Evolutionary conservation across 345 rosid species (phyloP).

Genomic region (Eucalyptus cloeziana): DNA sequence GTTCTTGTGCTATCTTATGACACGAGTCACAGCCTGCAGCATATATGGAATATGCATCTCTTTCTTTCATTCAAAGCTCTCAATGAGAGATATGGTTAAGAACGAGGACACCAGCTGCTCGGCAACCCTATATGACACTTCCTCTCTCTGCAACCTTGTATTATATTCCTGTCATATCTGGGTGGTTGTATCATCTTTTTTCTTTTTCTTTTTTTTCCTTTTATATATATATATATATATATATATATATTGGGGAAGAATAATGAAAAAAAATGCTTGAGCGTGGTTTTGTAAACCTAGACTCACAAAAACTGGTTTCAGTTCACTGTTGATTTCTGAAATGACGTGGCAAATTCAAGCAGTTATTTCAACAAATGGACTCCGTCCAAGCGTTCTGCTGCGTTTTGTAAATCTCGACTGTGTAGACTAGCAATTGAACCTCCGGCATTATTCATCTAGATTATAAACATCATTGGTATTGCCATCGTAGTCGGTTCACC

Average conservation of each 20-base stretch:
- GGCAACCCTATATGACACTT: background rate
- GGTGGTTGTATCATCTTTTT: background rate
- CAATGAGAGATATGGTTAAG: background rate
- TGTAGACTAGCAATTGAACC: background rate
- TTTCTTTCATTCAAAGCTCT: background rate
- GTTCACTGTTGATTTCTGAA: background rate
- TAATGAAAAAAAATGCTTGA: background rate
- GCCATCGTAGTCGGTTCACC: background rate
- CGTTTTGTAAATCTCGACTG: background rate
- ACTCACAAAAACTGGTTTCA: background rate
- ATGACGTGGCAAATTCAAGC: background rate
- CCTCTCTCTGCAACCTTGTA: background rate
- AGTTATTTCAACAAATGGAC: background rate
- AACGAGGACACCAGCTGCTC: background rate
- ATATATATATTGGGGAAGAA: background rate
- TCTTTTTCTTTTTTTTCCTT: accelerated
- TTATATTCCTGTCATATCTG: background rate
- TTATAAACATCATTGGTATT: background rate
- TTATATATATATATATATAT: background rate
- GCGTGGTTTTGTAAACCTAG: background rate
- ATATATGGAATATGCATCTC: background rate
- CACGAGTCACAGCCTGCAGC: background rate
- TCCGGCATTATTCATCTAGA: background rate
- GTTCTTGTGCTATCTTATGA: slow-evolving; percentile 20
- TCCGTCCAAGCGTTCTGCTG: background rate